A percentile compares a stretch with the other conserved stretches of the same genome.
phyloP scores from a whole-genome alignment of 805 yeast species.

The Kurtzmaniella fragi region DNA sequence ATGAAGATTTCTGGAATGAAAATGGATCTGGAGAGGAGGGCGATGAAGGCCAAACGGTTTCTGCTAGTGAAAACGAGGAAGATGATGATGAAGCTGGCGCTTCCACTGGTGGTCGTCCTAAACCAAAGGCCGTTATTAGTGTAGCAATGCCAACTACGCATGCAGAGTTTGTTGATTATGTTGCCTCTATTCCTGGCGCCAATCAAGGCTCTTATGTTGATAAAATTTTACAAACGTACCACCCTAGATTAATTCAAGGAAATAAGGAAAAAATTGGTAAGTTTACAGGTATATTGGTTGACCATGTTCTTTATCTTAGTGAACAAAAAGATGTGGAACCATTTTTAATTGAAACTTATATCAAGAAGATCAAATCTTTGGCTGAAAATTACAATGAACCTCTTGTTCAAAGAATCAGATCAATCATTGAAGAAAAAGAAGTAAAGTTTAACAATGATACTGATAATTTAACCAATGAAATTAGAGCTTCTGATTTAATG shows the following conservation, averaged over 20 bases:
- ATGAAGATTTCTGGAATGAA: conserved; percentile 63
- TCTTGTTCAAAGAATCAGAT: conserved; percentile 60
- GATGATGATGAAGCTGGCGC: conserved; percentile 11
- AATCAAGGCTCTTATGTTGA: conserved; percentile 47
- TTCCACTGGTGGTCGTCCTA: conserved; percentile 8
- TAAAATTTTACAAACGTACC: conserved; percentile 54
- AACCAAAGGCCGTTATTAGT: conserved; percentile 4
- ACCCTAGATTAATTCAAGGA: conserved; percentile 76
- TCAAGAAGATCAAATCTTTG: conserved; percentile 47
- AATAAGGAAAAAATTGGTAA: conserved; percentile 68
- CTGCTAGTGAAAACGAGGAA: conserved; percentile 28
- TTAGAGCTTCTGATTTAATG: conserved; percentile 45
- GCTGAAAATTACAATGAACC: conserved; percentile 62
- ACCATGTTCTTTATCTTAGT: conserved; percentile 52
- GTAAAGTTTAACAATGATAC: conserved; percentile 5
- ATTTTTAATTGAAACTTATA: conserved; percentile 37
- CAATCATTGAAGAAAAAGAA: conserved; percentile 38
- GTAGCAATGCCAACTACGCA: conserved; percentile 26
- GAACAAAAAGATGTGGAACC: conserved; percentile 21
- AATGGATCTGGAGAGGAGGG: conserved; percentile 34
- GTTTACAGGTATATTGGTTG: conserved; percentile 59
- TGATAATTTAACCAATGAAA: conserved; percentile 1
- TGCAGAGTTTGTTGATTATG: conserved; percentile 27
- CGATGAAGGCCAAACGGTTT: conserved; percentile 38
- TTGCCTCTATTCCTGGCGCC: conserved; percentile 32